Conservation (phyloP, 345 rosid species). For the Garcia nutans region DNA sequence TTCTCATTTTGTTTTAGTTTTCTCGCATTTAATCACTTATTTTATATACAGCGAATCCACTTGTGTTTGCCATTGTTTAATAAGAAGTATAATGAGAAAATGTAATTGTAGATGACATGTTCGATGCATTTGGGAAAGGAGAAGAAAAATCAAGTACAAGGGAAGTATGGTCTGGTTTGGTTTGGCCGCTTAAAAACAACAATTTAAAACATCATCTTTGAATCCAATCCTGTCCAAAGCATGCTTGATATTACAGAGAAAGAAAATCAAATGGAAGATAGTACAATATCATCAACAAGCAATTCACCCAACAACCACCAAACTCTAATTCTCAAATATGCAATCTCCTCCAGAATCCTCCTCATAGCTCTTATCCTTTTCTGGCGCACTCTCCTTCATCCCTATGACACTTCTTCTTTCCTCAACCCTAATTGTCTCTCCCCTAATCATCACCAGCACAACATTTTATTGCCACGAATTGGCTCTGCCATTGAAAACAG, state of each 20-base stretch:
- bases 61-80: too few species aligned
- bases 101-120: too few species aligned
- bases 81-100: too few species aligned
- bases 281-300: neutral
- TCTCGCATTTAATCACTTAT: too few species aligned
- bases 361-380: conserved; percentile 49
- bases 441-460: conserved; percentile 17
- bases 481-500: conserved; percentile 49
- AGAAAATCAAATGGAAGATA: neutral
- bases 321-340: conserved; percentile 48
- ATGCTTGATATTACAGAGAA: too few species aligned
- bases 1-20: too few species aligned
- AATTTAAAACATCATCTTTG: neutral
- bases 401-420: conserved; percentile 86
- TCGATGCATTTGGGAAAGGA: too few species aligned
- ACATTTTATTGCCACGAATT: conserved; percentile 29
- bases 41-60: too few species aligned
- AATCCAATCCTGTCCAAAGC: neutral
- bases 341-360: conserved; percentile 56
- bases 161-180: too few species aligned
- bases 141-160: too few species aligned
- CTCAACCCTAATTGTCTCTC: conserved; percentile 58
- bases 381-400: conserved; percentile 62
- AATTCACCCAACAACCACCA: neutral
- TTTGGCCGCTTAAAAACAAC: too few species aligned